Conservation (phyloP, 768 basidiomycete species). For the Rhodosporidiobolus sp. region DNA sequence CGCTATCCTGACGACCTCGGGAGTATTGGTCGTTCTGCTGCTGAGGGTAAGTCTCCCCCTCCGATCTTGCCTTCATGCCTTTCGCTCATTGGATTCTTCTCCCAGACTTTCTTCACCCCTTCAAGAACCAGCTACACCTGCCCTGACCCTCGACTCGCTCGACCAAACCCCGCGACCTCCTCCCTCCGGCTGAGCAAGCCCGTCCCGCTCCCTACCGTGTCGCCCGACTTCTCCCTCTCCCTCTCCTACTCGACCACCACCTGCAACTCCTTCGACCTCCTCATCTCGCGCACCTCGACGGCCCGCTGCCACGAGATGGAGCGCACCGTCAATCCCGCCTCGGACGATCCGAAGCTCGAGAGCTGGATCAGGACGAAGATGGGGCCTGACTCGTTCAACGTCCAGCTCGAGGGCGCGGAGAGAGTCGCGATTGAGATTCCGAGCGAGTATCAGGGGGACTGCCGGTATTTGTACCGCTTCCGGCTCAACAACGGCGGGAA, state of each 20-base stretch:
- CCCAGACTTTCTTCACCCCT: not conserved
- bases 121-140: not conserved
- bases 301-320: not conserved
- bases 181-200: not conserved
- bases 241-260: conserved; percentile 9
- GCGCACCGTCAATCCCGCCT: not conserved
- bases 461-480: conserved; percentile 23
- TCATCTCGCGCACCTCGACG: not conserved
- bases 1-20: too few species aligned
- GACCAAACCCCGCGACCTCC: not conserved
- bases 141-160: conserved; percentile 5
- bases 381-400: conserved; percentile 24
- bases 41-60: too few species aligned
- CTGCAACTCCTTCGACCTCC: conserved; percentile 30
- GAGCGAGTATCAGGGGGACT: conserved; percentile 1
- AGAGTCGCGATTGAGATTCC: conserved; percentile 11
- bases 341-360: not conserved
- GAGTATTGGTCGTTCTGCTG: too few species aligned
- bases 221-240: conserved; percentile 19
- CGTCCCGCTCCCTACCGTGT: not conserved
- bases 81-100: too few species aligned
- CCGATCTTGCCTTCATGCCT: too few species aligned
- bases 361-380: not conserved
- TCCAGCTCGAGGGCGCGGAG: conserved; percentile 31
- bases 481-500: conserved; percentile 8